These are phyloP conservation scores for Epithemia pelagica DNA, from an alignment of 108 stramenopile genomes.

Conservation along the genomic window DNA sequence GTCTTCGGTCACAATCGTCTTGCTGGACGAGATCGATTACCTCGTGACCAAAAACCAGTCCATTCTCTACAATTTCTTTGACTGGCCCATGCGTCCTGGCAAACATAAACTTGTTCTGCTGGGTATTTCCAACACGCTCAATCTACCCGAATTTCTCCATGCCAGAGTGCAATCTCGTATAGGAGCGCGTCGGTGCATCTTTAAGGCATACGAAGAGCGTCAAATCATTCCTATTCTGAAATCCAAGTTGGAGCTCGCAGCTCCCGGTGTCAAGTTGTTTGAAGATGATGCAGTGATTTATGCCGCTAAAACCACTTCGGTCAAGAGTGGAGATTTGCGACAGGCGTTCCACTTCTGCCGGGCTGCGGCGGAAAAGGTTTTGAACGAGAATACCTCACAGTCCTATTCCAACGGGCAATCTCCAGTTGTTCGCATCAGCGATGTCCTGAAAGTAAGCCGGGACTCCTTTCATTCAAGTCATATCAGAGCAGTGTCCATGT, in stretches of 20 bases:
- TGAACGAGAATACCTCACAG: constrained; percentile 4
- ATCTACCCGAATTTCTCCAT: constrained; percentile 87
- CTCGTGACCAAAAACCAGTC: constrained; percentile 89
- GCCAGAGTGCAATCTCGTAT: constrained; percentile 76
- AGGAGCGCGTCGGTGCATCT: constrained; percentile 47
- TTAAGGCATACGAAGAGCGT: constrained; percentile 49
- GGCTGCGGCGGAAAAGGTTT: constrained; percentile 73
- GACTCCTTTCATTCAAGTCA: constrained; percentile 46
- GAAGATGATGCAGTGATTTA: constrained; percentile 73
- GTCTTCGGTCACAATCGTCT: constrained; percentile 40
- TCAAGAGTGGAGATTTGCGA: constrained; percentile 86
- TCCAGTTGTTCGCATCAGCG: constrained; percentile 41
- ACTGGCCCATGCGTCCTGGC: constrained; percentile 73
- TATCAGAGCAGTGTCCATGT: constrained; percentile 38
- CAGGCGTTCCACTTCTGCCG: constrained; percentile 90
- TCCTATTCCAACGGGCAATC: not conserved
- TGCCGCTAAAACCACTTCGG: constrained; percentile 86
- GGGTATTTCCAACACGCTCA: constrained; percentile 98
- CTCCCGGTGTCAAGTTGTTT: constrained; percentile 39
- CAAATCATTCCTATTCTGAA: constrained; percentile 55
- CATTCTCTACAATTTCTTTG: constrained; percentile 95
- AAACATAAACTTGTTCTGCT: constrained; percentile 65
- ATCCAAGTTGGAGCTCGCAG: constrained; percentile 47
- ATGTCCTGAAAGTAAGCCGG: constrained; percentile 56
- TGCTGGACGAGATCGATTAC: constrained; percentile 98